A percentile compares a stretch with the other conserved stretches of the same genome.
Evolutionary conservation across 2,329 filamentous ascomycete genomes (phyloP).

Genomic region (Diplodia scrobiculata): DNA sequence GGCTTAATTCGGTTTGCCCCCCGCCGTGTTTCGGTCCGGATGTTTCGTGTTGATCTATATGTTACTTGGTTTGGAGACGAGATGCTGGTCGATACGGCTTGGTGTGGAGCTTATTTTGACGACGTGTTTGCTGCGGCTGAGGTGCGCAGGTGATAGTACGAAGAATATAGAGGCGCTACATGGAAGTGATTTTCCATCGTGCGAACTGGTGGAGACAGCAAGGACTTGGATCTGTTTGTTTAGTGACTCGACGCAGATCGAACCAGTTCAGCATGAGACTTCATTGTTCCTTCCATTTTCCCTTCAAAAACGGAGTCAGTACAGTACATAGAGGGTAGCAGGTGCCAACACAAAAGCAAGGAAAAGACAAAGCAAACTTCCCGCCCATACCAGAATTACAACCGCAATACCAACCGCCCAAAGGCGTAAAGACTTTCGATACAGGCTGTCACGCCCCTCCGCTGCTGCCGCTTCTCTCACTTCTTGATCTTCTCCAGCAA

Average conservation of each 20-base stretch:
- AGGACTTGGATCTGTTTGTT: neutral
- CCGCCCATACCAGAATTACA: neutral
- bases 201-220: neutral
- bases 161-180: neutral
- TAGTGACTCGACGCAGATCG: neutral
- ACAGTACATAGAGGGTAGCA: neutral
- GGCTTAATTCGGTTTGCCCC: neutral
- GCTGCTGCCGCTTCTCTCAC: constrained; percentile 28
- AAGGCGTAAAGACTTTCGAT: neutral
- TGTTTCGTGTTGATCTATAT: neutral
- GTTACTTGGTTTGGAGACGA: too few relatives aligned
- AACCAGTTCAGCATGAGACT: neutral
- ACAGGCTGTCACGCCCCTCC: neutral
- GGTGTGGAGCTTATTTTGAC: constrained; percentile 2
- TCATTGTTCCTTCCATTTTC: neutral
- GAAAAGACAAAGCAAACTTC: neutral
- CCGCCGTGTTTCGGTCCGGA: neutral
- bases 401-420: neutral
- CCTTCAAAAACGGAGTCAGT: neutral
- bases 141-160: neutral
- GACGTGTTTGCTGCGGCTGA: too few relatives aligned
- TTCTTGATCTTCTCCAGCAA: constrained; percentile 51
- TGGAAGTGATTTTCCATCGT: neutral
- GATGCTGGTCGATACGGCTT: constrained; percentile 7
- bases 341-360: neutral